Evolutionary conservation across 176 grass and related monocot genomes (phyloP).

Genomic region (sorghum (Sorghum bicolor)): Sorghum_bicolor_NCBIv3 NC_012874.2:2344001-2344500

Average conservation of each 20-base stretch:
- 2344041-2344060: not conserved
- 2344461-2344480: slow-evolving; percentile 63
- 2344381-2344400: slow-evolving; percentile 3
- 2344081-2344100: not conserved
- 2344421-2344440: slow-evolving; percentile 50
- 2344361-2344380: not conserved
- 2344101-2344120: not conserved
- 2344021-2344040: not conserved
- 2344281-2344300: not conserved
- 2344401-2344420: slow-evolving; percentile 24
- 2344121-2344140: not conserved
- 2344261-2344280: not conserved
- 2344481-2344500: slow-evolving; percentile 74
- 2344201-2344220: not conserved
- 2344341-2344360: not conserved
- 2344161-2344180: not conserved
- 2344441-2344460: slow-evolving; percentile 37
- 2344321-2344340: slow-evolving; percentile 1
- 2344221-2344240: not conserved
- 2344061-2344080: not conserved
- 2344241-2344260: slow-evolving; percentile 2
- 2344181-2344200: not conserved
- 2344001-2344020: not conserved
- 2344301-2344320: not conserved
- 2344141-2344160: not conserved